Conservation (phyloP, 331 rosid genomes). For the Malus hybrid region DNA sequence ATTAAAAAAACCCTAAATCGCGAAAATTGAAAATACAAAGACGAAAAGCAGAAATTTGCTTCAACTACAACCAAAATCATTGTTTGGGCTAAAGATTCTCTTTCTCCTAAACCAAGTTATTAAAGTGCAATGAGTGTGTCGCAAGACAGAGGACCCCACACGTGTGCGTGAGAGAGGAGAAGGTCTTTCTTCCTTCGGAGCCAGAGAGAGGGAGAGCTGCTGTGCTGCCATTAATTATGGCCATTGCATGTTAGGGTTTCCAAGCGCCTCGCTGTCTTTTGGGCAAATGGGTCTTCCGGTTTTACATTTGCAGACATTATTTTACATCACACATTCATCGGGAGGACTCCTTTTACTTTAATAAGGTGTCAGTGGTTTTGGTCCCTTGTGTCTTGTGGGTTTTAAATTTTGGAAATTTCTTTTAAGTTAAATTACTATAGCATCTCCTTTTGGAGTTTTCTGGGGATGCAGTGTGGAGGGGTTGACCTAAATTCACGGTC, state of each 20-base stretch:
- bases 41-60: too few relatives aligned
- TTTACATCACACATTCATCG: constrained; percentile 20
- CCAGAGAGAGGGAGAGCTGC: constrained; percentile 14
- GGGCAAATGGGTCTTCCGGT: constrained; percentile 23
- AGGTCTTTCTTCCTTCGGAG: too few relatives aligned
- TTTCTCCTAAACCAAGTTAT: constrained; percentile 26
- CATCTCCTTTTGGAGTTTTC: constrained; percentile 10
- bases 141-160: constrained; percentile 67
- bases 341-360: constrained; percentile 20
- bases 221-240: constrained; percentile 33
- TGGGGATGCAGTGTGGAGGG: constrained; percentile 31
- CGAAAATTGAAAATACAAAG: too few relatives aligned
- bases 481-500: constrained; percentile 57
- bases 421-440: background rate
- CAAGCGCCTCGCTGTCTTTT: constrained; percentile 21
- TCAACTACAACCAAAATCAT: too few relatives aligned
- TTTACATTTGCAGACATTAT: constrained; percentile 15
- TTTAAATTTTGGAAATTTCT: constrained; percentile 32
- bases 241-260: constrained; percentile 11
- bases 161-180: background rate
- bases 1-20: too few relatives aligned
- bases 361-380: constrained; percentile 38
- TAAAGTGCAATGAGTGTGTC: constrained; percentile 76
- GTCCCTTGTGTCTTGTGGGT: constrained; percentile 31
- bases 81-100: constrained; percentile 16